phyloP scores from a whole-genome alignment of 2,329 filamentous ascomycete genomes.

The Colletotrichum noveboracense region DNA sequence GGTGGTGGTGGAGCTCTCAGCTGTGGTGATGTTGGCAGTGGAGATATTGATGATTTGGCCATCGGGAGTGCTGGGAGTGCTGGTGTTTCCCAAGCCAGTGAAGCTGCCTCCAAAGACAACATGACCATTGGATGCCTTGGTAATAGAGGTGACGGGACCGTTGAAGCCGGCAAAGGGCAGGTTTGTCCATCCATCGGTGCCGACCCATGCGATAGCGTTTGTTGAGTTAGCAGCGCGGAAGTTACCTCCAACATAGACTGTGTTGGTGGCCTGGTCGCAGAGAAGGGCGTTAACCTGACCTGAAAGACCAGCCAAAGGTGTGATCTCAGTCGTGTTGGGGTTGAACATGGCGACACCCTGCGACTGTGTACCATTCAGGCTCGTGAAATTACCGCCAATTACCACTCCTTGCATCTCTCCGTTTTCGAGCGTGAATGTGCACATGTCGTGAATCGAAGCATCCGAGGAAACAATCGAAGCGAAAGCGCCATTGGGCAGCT shows the following conservation, averaged over 20 bases:
- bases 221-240: slow-evolving; percentile 83
- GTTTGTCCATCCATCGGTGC: slow-evolving; percentile 72
- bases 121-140: slow-evolving; percentile 78
- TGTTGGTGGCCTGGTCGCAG: slow-evolving; percentile 78
- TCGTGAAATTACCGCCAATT: slow-evolving; percentile 95
- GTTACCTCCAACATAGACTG: slow-evolving; percentile 90
- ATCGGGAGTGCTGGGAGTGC: slow-evolving; percentile 68
- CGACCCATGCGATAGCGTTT: slow-evolving; percentile 86
- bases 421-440: slow-evolving; percentile 72
- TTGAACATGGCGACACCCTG: slow-evolving; percentile 84
- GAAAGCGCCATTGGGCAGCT: slow-evolving; percentile 86
- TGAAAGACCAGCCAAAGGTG: slow-evolving; percentile 78
- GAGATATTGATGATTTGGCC: slow-evolving; percentile 84
- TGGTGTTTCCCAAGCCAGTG: slow-evolving; percentile 84
- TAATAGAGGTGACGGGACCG: slow-evolving; percentile 86
- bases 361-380: slow-evolving; percentile 77
- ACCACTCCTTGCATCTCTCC: slow-evolving; percentile 76
- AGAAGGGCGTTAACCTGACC: slow-evolving; percentile 83
- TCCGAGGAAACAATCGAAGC: slow-evolving; percentile 77
- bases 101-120: slow-evolving; percentile 94
- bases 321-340: slow-evolving; percentile 71
- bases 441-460: slow-evolving; percentile 88
- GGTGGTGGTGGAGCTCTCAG: slow-evolving; percentile 62
- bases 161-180: slow-evolving; percentile 95
- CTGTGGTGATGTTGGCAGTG: slow-evolving; percentile 74